These are phyloP conservation scores for Penicillium verhagenii DNA, from an alignment of 495 filamentous ascomycete genomes.

Conservation along the genomic window DNA sequence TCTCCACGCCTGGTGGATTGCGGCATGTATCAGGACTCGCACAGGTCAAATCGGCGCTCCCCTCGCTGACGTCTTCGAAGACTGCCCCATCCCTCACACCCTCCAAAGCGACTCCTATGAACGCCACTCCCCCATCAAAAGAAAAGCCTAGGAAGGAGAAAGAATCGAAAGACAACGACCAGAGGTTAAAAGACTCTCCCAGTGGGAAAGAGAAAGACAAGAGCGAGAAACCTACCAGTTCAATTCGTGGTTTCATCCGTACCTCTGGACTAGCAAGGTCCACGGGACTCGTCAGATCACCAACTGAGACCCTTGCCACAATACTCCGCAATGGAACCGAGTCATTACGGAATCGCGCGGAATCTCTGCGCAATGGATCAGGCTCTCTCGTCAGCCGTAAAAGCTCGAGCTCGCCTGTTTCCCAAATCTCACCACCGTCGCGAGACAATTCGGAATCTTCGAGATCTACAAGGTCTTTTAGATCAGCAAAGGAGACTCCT, in stretches of 20 bases:
- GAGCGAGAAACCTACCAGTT: slow-evolving; percentile 7
- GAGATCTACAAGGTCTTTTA: slow-evolving; percentile 21
- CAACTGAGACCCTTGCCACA: slow-evolving; percentile 27
- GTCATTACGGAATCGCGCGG: slow-evolving; percentile 23
- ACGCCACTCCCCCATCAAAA: background rate
- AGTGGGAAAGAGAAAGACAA: background rate
- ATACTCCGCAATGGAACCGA: slow-evolving; percentile 28
- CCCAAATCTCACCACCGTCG: slow-evolving; percentile 13
- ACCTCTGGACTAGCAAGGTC: slow-evolving; percentile 32
- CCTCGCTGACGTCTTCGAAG: slow-evolving; percentile 23
- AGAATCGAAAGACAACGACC: background rate
- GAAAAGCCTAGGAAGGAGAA: background rate
- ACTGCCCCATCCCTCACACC: slow-evolving; percentile 2
- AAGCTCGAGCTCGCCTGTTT: slow-evolving; percentile 15
- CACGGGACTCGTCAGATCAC: slow-evolving; percentile 26
- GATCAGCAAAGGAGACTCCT: slow-evolving; percentile 12
- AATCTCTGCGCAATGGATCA: slow-evolving; percentile 20
- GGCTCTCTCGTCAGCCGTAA: slow-evolving; percentile 18
- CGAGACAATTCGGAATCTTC: slow-evolving; percentile 30
- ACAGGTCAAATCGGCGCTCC: slow-evolving; percentile 26
- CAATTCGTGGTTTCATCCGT: slow-evolving; percentile 47
- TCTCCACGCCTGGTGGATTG: slow-evolving; percentile 33
- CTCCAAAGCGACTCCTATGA: background rate
- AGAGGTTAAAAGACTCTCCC: background rate
- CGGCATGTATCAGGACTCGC: slow-evolving; percentile 27